Conservation (phyloP, 2,329 filamentous ascomycete species). For the Neophaeococcomyces aloes region DNA sequence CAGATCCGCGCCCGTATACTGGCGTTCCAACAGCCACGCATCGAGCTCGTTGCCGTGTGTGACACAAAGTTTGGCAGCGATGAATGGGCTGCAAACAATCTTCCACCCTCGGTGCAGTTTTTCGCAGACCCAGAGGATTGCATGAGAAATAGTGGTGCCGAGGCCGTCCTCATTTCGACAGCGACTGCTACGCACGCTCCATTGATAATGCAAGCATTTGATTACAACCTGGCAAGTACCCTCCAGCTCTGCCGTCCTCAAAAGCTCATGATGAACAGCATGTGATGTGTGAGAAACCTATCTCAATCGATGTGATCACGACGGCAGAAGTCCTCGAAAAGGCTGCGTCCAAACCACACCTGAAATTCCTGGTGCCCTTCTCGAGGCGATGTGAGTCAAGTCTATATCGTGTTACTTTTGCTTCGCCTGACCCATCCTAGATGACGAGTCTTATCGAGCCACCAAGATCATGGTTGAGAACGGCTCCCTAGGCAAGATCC, state of each 20-base stretch:
- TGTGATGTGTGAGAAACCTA: constrained; percentile 12
- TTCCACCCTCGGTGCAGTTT: constrained; percentile 13
- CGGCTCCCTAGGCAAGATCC: constrained; percentile 18
- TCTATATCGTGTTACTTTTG: no score
- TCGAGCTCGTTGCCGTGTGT: constrained; percentile 28
- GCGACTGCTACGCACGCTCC: constrained; percentile 25
- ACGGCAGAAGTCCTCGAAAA: constrained; percentile 6
- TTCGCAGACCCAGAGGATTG: constrained; percentile 23
- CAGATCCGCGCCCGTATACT: constrained; percentile 27
- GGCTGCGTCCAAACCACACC: constrained; percentile 4
- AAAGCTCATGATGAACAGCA: no score
- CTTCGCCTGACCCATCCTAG: constrained; percentile 16
- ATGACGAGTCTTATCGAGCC: constrained; percentile 21
- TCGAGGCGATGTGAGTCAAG: constrained; percentile 19
- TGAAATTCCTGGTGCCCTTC: constrained; percentile 10
- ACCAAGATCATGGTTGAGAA: constrained; percentile 13
- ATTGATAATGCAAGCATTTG: constrained; percentile 15
- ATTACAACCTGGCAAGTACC: constrained; percentile 3
- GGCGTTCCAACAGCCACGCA: constrained; percentile 27
- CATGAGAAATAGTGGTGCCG: constrained; percentile 23
- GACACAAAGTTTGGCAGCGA: constrained; percentile 27
- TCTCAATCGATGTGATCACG: constrained; percentile 9
- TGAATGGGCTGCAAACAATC: constrained; percentile 27
- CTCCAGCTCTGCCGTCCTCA: no score
- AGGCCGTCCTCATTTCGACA: constrained; percentile 25